Evolutionary conservation across 345 rosid genomes (phyloP), one percentile per base, ranked within the genome.

Genomic region (Moringa oleifera): DNA sequence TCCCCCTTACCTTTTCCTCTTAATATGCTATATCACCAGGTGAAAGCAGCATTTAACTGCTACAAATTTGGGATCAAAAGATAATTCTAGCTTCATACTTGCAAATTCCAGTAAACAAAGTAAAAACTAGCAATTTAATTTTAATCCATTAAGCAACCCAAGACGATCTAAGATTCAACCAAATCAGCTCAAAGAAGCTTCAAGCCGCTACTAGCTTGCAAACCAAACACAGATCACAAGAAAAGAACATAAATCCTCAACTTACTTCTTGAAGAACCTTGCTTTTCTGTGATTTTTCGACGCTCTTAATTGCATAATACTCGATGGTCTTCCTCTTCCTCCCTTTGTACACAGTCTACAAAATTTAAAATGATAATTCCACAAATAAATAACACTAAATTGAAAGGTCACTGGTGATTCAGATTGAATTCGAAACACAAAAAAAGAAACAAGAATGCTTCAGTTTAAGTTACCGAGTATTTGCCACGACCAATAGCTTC

Each of bases 401-500:
- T 18, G 54, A 64, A 67, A 46, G 55, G 1, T 10, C 36, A 22
- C 0, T 22, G 28, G 58, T 7, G 18, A 41, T 41, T 9, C 37
- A 33, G 11, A 15, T 9, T 5, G 17, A 41, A 23, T 9, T 37
- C 21, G 51, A 53, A 23, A 8, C 16, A 31, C 4, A 19, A 51
- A 13, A 18, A 53, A 16, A 11, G 45, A 69, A 46, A 46, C 24
- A 22, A 60, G 20, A 58, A 46, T 16, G 36, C 53, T 8, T 58
- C 8, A 33, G 55, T 17, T 13, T 52, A 53, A 58, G 55, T 64
- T 79, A 94, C 99, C 86, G 99, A 90, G 88, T 78, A 83, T 73
- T 90, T 94, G 63, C 99, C 99, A 50, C 88, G 99, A 54, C 99
- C 97, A 54, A 93, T 88, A 57, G 98, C 97, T 77, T 85, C 97